Conservation (phyloP, 371 early-diverging fungal genomes). For the Globomyces sp. region DNA sequence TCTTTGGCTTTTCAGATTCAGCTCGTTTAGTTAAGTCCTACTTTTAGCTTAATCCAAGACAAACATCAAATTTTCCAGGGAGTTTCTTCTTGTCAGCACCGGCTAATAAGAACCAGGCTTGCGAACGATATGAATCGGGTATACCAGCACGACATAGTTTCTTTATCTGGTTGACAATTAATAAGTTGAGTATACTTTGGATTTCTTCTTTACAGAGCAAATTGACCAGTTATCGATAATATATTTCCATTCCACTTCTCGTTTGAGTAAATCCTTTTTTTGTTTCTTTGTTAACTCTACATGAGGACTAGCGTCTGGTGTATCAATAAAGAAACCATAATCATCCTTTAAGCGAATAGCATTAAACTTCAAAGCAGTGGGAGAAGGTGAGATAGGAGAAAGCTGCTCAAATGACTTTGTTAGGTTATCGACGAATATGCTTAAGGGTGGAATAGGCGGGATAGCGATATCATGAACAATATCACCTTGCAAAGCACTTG, state of each 20-base stretch:
- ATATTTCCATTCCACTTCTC: slow-evolving; percentile 19
- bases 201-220: slow-evolving; percentile 1
- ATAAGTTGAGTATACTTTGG: slow-evolving; percentile 15
- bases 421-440: not conserved
- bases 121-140: slow-evolving; percentile 69
- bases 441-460: slow-evolving; percentile 8
- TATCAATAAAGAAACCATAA: slow-evolving; percentile 24
- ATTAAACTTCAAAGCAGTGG: not conserved
- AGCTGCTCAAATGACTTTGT: not conserved
- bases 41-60: slow-evolving; percentile 8
- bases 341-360: slow-evolving; percentile 16
- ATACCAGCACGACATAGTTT: slow-evolving; percentile 72
- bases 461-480: not conserved
- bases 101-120: slow-evolving; percentile 71
- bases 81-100: slow-evolving; percentile 49
- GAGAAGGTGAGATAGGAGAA: too few species aligned
- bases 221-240: slow-evolving; percentile 9
- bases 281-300: slow-evolving; percentile 9
- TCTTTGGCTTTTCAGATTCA: slow-evolving; percentile 18
- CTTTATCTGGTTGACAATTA: slow-evolving; percentile 29
- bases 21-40: slow-evolving; percentile 24
- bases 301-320: slow-evolving; percentile 9
- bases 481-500: not conserved
- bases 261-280: not conserved
- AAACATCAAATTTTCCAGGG: slow-evolving; percentile 53